These are phyloP conservation scores for Deakozyma indianensis DNA, from an alignment of 805 yeast species.

Conservation along the genomic window DNA sequence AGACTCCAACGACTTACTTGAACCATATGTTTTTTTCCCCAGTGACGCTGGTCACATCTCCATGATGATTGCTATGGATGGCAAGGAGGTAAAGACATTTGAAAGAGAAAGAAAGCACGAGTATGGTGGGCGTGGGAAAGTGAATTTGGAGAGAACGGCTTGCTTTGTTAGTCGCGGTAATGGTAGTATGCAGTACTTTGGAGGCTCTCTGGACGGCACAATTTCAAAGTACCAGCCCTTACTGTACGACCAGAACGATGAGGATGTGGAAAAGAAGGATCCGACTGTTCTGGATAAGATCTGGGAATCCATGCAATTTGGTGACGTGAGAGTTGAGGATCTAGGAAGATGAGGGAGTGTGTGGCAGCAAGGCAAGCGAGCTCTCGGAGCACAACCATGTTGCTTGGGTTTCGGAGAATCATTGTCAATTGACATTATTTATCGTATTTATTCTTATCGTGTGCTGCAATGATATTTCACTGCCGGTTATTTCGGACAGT, in stretches of 20 bases:
- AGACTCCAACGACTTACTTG: constrained; percentile 36
- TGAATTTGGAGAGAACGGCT: constrained; percentile 32
- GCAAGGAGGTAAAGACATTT: constrained; percentile 47
- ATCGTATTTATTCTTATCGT: too few relatives aligned
- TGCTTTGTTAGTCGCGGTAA: constrained; percentile 37
- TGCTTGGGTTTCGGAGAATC: too few relatives aligned
- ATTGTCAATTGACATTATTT: too few relatives aligned
- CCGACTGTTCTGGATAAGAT: not conserved
- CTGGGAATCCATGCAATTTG: constrained; percentile 1
- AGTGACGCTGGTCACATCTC: constrained; percentile 63
- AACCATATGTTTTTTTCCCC: constrained; percentile 51
- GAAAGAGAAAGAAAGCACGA: constrained; percentile 18
- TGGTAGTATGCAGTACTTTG: constrained; percentile 31
- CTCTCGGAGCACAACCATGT: not conserved
- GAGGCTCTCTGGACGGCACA: constrained; percentile 58
- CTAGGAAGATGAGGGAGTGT: too few relatives aligned
- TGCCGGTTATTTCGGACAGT: too few relatives aligned
- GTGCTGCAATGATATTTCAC: too few relatives aligned
- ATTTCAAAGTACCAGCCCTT: constrained; percentile 42
- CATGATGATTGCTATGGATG: constrained; percentile 43
- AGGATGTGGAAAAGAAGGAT: not conserved
- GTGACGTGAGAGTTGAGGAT: not conserved
- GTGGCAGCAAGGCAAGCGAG: not conserved
- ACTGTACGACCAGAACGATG: not conserved
- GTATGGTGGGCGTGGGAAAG: constrained; percentile 14